Conservation (phyloP, 2,329 filamentous ascomycete genomes). For the Blastomyces silverae region DNA sequence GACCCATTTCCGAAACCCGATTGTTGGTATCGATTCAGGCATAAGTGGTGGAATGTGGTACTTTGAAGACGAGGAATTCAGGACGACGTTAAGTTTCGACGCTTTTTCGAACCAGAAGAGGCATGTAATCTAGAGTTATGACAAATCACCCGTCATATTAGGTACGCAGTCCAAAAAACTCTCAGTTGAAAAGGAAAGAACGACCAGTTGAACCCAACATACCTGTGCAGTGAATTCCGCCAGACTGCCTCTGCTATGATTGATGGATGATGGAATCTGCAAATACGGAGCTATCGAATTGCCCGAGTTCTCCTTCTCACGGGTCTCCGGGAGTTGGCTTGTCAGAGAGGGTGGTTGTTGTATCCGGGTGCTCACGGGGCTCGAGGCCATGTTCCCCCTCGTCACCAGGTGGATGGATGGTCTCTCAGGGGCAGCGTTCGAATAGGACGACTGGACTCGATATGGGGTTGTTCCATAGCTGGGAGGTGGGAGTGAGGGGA, state of each 20-base stretch:
- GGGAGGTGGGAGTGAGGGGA: conserved; percentile 25
- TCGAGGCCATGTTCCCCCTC: conserved; percentile 15
- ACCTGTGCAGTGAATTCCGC: conserved; percentile 80
- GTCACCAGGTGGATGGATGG: conserved; percentile 1
- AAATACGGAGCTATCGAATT: conserved; percentile 48
- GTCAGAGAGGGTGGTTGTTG: conserved; percentile 25
- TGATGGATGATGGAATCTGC: conserved; percentile 69
- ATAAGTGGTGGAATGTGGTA: conserved; percentile 52
- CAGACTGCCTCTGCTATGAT: conserved; percentile 65
- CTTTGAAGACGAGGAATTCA: conserved; percentile 48
- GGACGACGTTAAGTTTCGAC: conserved; percentile 67
- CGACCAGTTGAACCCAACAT: conserved; percentile 25
- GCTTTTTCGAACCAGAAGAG: conserved; percentile 96
- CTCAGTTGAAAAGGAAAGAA: background rate
- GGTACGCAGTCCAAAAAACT: background rate
- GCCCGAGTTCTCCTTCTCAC: conserved; percentile 28
- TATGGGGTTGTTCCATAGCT: conserved; percentile 31
- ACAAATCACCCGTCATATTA: conserved; percentile 1
- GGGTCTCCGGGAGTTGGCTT: conserved; percentile 21
- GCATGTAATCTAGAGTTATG: conserved; percentile 66
- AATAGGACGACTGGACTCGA: conserved; percentile 26
- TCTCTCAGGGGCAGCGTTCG: conserved; percentile 22
- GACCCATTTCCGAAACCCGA: conserved; percentile 89
- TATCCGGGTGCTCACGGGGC: conserved; percentile 15
- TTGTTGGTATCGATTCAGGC: conserved; percentile 65